Evolutionary conservation across 805 yeast species (phyloP).

Genomic region (Brettanomyces bruxellensis): DNA sequence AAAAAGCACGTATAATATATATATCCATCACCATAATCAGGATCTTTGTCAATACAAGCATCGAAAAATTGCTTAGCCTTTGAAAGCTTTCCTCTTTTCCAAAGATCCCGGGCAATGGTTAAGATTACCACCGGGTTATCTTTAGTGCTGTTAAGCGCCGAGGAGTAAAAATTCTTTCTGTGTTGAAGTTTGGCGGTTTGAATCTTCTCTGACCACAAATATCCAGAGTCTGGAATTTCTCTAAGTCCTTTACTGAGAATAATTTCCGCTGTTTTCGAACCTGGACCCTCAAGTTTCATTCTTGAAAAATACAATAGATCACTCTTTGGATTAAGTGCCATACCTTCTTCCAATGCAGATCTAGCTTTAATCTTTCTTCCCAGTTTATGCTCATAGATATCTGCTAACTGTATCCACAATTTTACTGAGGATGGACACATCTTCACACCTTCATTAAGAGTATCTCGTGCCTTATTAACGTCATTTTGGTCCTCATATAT

Average conservation of each 20-base stretch:
- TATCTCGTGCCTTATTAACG: constrained; percentile 34
- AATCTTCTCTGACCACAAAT: constrained; percentile 60
- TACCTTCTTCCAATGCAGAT: constrained; percentile 60
- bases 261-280: constrained; percentile 42
- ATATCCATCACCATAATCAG: constrained; percentile 70
- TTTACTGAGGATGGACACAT: constrained; percentile 31
- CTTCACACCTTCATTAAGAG: constrained; percentile 40
- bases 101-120: constrained; percentile 59
- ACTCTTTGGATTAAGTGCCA: constrained; percentile 38
- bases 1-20: constrained; percentile 48
- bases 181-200: constrained; percentile 30
- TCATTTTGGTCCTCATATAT: constrained; percentile 28
- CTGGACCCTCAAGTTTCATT: constrained; percentile 48
- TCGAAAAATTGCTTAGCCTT: constrained; percentile 72
- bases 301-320: constrained; percentile 53
- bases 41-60: constrained; percentile 42
- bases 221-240: constrained; percentile 46
- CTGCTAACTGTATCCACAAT: constrained; percentile 50
- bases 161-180: constrained; percentile 49
- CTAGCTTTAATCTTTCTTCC: constrained; percentile 50
- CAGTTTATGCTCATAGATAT: constrained; percentile 33
- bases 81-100: constrained; percentile 51
- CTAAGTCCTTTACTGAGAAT: constrained; percentile 51
- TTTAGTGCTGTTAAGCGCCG: constrained; percentile 60
- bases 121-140: constrained; percentile 51